Evolutionary conservation across 805 yeast species (phyloP).

Genomic region (Candida ipomoeae): DNA sequence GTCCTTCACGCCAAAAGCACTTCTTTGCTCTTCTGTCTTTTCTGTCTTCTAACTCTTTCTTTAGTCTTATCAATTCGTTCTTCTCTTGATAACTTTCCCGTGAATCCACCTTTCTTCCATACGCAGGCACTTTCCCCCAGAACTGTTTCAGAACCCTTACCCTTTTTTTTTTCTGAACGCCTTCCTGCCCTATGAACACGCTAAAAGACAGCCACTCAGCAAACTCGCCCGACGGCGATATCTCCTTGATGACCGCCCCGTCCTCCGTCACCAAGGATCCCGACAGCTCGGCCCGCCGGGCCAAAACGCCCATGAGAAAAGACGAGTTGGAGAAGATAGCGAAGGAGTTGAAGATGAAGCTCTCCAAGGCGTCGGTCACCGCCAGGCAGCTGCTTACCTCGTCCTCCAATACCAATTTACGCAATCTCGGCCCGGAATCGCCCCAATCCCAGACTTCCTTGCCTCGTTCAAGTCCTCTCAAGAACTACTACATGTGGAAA

Average conservation of each 20-base stretch:
- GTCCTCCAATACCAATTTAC: slow-evolving; percentile 14
- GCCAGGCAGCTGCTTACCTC: slow-evolving; percentile 34
- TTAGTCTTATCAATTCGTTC: too few relatives aligned
- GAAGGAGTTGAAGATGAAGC: slow-evolving; percentile 37
- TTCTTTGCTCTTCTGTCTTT: slow-evolving; percentile 9
- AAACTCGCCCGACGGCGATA: slow-evolving; percentile 15
- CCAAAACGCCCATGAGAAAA: slow-evolving; percentile 38
- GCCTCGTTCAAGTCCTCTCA: slow-evolving; percentile 29
- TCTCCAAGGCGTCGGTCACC: slow-evolving; percentile 41
- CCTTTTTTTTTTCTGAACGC: not conserved
- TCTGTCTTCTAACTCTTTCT: not conserved
- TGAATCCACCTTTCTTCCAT: not conserved
- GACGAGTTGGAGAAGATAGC: slow-evolving; percentile 45
- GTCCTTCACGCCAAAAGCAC: not conserved
- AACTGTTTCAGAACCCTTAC: not conserved
- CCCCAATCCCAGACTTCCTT: slow-evolving; percentile 14
- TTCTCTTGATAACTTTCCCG: not conserved
- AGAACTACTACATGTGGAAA: slow-evolving; percentile 26
- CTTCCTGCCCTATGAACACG: slow-evolving; percentile 18
- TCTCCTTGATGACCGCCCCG: slow-evolving; percentile 14
- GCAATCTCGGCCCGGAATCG: slow-evolving; percentile 20
- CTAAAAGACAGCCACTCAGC: slow-evolving; percentile 22
- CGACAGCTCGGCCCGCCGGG: slow-evolving; percentile 12
- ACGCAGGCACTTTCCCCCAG: not conserved
- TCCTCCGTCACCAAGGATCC: slow-evolving; percentile 10